These are phyloP conservation scores for Geranomyces variabilis DNA, from an alignment of 192 early-diverging fungal species.

Conservation along the genomic window DNA sequence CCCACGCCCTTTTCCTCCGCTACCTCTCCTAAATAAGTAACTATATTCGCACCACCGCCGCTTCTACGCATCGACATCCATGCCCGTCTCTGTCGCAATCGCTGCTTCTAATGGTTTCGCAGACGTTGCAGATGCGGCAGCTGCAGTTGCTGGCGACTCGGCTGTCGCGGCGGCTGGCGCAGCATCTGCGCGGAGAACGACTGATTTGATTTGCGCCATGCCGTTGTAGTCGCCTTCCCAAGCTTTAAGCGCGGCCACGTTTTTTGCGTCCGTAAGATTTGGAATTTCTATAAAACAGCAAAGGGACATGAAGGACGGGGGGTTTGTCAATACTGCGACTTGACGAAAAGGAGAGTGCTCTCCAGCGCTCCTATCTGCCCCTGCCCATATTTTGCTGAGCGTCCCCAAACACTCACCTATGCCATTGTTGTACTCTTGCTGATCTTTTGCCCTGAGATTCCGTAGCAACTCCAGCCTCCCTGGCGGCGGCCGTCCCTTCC, in stretches of 20 bases:
- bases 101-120: background rate
- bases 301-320: too few species aligned
- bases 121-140: background rate
- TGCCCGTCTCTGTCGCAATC: background rate
- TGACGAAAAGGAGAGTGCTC: too few species aligned
- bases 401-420: conserved; percentile 34
- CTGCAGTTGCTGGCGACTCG: background rate
- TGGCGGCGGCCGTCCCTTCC: conserved; percentile 47
- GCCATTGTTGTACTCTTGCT: conserved; percentile 48
- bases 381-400: background rate
- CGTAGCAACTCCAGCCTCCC: conserved; percentile 41
- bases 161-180: background rate
- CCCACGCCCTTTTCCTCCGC: too few species aligned
- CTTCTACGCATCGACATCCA: background rate
- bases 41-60: too few species aligned
- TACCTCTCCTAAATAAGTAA: too few species aligned
- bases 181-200: background rate
- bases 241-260: conserved; percentile 29
- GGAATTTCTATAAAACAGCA: conserved; percentile 42
- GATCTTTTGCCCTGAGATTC: conserved; percentile 42
- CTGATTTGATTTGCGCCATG: conserved; percentile 44
- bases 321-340: too few species aligned
- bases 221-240: conserved; percentile 60
- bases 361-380: too few species aligned
- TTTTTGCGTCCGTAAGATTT: conserved; percentile 44